A percentile compares a stretch with the other conserved stretches of the same genome.
Conservation (phyloP, 768 basidiomycete genomes). For the Kwoniella dendrophila region DNA sequence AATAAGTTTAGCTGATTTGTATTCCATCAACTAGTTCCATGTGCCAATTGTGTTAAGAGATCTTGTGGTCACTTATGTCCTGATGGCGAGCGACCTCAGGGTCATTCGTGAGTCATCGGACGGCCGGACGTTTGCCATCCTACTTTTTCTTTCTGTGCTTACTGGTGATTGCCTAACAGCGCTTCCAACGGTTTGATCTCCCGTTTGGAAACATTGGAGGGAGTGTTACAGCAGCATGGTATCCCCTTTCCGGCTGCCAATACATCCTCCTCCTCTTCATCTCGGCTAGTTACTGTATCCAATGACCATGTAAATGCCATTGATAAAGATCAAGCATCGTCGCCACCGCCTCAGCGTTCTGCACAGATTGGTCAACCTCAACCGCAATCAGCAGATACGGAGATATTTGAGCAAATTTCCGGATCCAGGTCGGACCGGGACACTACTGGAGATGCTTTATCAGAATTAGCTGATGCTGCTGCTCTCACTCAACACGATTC, state of each 20-base stretch:
- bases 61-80: slow-evolving; percentile 28
- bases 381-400: background rate
- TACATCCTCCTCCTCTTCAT: no score
- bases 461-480: background rate
- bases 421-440: background rate
- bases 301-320: background rate
- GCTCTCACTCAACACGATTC: background rate
- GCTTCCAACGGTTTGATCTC: background rate
- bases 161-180: background rate
- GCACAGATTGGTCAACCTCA: background rate
- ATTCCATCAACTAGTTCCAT: slow-evolving; percentile 15
- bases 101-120: background rate
- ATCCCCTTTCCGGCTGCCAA: background rate
- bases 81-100: slow-evolving; percentile 4
- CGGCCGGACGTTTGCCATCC: background rate
- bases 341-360: background rate
- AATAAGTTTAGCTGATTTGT: background rate
- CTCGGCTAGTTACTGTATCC: no score
- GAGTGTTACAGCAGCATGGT: slow-evolving; percentile 1
- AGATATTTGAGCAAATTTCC: background rate
- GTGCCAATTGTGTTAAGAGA: slow-evolving; percentile 25
- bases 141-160: background rate
- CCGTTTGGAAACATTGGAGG: slow-evolving; percentile 5
- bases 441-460: background rate
- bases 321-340: background rate